These are phyloP conservation scores for Apiospora sp. DNA, from an alignment of 2,329 filamentous ascomycete species.

Conservation along the genomic window DNA sequence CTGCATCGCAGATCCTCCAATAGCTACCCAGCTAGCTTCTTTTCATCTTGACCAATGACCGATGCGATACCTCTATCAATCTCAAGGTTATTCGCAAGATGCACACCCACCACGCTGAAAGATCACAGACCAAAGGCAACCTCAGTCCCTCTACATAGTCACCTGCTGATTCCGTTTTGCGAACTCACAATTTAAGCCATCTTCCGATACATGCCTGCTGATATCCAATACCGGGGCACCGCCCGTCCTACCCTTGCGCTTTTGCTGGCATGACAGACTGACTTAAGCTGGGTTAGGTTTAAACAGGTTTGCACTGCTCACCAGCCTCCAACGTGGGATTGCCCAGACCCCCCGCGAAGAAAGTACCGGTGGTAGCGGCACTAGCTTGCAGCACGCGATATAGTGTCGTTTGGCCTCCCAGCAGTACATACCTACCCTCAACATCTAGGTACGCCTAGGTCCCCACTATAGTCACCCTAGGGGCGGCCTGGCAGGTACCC, in stretches of 20 bases:
- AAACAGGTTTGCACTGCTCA: background rate
- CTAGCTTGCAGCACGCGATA: conserved; percentile 16
- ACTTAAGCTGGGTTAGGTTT: conserved; percentile 18
- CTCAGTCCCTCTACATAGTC: conserved; percentile 2
- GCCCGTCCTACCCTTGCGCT: background rate
- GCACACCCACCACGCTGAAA: conserved; percentile 11
- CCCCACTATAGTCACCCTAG: background rate
- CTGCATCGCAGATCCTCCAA: conserved; percentile 23
- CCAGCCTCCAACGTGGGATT: background rate
- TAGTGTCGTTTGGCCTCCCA: background rate
- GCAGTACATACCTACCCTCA: background rate
- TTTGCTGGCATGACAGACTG: conserved; percentile 7
- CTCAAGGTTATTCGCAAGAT: conserved; percentile 2
- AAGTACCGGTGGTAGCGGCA: conserved; percentile 21
- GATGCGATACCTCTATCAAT: too few relatives aligned
- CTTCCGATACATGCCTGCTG: conserved; percentile 14
- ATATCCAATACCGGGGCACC: background rate
- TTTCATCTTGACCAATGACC: conserved; percentile 10
- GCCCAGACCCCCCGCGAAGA: background rate
- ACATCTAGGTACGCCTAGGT: background rate
- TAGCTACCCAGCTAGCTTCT: conserved; percentile 22
- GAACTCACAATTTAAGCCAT: background rate
- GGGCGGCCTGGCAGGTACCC: background rate
- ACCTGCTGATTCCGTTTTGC: background rate
- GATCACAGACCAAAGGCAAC: background rate